A percentile compares a stretch with the other conserved stretches of the same genome.
Conservation (phyloP, 2,329 filamentous ascomycete genomes). For the Curvularia verruculosa region DNA sequence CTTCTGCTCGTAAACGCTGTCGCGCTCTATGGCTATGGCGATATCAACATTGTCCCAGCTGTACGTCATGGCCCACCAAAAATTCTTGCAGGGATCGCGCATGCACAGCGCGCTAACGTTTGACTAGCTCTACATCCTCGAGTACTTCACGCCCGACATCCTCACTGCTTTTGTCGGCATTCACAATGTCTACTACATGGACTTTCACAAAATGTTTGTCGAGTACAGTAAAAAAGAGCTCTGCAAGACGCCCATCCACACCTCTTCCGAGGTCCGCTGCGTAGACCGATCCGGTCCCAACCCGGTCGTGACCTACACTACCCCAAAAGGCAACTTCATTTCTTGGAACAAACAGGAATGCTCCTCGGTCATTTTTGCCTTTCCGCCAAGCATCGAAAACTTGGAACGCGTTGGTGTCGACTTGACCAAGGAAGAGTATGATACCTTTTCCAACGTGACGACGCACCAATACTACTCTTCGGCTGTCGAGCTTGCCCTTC, state of each 20-base stretch:
- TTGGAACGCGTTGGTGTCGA: constrained; percentile 43
- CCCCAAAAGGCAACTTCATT: constrained; percentile 35
- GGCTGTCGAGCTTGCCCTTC: constrained; percentile 41
- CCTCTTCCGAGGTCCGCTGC: constrained; percentile 43
- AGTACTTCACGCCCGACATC: constrained; percentile 50
- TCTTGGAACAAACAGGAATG: constrained; percentile 44
- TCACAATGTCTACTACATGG: constrained; percentile 47
- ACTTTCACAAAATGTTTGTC: constrained; percentile 47
- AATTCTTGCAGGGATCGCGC: constrained; percentile 29
- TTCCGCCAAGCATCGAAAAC: constrained; percentile 44
- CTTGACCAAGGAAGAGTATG: constrained; percentile 41
- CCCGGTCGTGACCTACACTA: constrained; percentile 43
- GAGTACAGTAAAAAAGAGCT: constrained; percentile 40
- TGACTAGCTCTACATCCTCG: constrained; percentile 47
- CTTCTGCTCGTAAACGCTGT: constrained; percentile 44
- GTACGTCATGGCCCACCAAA: constrained; percentile 36
- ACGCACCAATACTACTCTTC: constrained; percentile 48
- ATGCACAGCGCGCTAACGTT: constrained; percentile 36
- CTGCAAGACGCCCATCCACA: constrained; percentile 42
- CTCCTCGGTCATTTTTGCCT: constrained; percentile 45
- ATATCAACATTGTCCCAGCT: constrained; percentile 46
- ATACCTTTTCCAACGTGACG: constrained; percentile 41
- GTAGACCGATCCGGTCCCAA: constrained; percentile 45
- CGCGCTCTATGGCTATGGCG: constrained; percentile 48
- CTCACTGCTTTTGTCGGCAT: constrained; percentile 45